phyloP scores from a whole-genome alignment of 2,329 filamentous ascomycete species.

The Chrysosphaeria jannelii region DNA sequence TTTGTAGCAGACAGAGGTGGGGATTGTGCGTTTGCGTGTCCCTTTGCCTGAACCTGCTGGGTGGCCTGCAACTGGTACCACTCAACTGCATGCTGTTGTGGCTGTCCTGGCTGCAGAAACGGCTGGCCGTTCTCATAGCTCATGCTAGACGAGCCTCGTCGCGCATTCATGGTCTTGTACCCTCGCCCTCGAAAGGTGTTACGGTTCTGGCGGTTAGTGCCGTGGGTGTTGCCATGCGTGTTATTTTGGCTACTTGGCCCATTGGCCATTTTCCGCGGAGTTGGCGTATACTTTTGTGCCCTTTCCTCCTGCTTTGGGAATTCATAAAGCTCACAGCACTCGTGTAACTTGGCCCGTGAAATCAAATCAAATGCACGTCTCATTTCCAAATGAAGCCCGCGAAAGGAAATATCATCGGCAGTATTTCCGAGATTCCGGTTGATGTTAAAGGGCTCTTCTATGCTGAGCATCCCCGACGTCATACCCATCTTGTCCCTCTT shows the following conservation, averaged over 20 bases:
- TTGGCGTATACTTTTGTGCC: conserved; percentile 16
- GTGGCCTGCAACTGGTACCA: conserved; percentile 16
- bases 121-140: conserved; percentile 18
- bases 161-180: too few relatives aligned
- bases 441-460: conserved; percentile 89
- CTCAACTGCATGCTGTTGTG: conserved; percentile 14
- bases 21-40: too few relatives aligned
- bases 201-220: conserved; percentile 15
- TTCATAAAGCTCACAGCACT: conserved; percentile 66
- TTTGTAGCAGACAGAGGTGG: too few relatives aligned
- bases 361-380: conserved; percentile 66
- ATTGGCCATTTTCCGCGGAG: conserved; percentile 1
- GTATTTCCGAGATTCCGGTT: conserved; percentile 81
- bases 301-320: conserved; percentile 59
- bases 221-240: conserved; percentile 15
- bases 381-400: conserved; percentile 69
- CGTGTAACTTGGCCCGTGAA: conserved; percentile 44
- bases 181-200: too few relatives aligned
- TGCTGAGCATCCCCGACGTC: conserved; percentile 45
- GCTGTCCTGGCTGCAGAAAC: conserved; percentile 11
- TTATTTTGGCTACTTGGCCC: conserved; percentile 18
- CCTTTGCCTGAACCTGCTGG: too few relatives aligned
- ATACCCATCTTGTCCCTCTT: conserved; percentile 81
- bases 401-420: conserved; percentile 80
- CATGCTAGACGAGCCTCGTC: conserved; percentile 22